These are phyloP conservation scores for Leucocoprinus sp. DNA, from an alignment of 768 basidiomycete species.

Conservation along the genomic window DNA sequence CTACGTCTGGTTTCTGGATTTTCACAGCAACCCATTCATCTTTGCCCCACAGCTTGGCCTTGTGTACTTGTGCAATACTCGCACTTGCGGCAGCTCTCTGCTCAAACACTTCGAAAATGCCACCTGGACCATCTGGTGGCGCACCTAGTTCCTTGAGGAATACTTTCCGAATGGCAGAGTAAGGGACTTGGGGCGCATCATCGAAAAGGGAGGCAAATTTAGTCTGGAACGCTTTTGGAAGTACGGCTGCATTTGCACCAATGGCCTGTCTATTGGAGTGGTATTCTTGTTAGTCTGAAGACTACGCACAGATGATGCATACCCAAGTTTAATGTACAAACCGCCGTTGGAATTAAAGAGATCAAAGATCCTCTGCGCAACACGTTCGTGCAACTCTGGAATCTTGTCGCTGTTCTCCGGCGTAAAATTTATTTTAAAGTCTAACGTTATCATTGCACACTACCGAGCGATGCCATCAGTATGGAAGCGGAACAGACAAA, in stretches of 20 bases:
- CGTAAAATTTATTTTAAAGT: constrained; percentile 87
- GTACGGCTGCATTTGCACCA: constrained; percentile 77
- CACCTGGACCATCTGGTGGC: constrained; percentile 56
- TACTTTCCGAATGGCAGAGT: constrained; percentile 56
- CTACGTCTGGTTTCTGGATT: constrained; percentile 84
- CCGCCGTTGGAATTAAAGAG: constrained; percentile 80
- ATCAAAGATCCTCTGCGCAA: constrained; percentile 68
- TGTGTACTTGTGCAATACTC: constrained; percentile 89
- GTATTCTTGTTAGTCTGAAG: background rate
- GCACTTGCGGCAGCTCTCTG: constrained; percentile 76
- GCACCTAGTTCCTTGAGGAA: constrained; percentile 63
- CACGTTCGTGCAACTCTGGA: constrained; percentile 76
- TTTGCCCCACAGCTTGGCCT: constrained; percentile 46
- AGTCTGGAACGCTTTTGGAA: constrained; percentile 76
- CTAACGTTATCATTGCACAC: constrained; percentile 64
- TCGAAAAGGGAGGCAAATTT: constrained; percentile 84
- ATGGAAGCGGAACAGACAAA: background rate
- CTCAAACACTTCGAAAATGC: constrained; percentile 75
- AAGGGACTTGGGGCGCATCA: constrained; percentile 80
- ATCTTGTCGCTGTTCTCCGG: constrained; percentile 65
- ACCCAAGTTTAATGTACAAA: constrained; percentile 79
- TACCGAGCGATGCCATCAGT: constrained; percentile 16
- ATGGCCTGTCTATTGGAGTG: constrained; percentile 53
- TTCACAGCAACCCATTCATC: constrained; percentile 85
- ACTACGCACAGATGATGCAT: background rate